Conservation (phyloP, 805 yeast genomes). For the Maudiozyma bulderi region DNA sequence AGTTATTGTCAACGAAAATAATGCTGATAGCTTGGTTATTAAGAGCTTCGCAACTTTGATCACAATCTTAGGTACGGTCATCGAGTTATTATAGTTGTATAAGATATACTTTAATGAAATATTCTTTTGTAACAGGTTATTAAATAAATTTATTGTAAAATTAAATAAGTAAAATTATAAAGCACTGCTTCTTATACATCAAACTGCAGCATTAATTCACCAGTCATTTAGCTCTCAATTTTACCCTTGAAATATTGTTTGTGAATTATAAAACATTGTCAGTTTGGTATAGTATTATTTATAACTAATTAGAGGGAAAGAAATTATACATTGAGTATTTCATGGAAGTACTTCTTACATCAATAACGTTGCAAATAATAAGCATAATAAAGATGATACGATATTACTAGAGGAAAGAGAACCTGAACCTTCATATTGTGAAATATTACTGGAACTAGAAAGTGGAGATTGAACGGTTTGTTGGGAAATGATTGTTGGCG, state of each 20-base stretch:
- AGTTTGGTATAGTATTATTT: too few relatives aligned
- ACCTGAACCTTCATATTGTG: neutral
- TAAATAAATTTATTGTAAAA: neutral
- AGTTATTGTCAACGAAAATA: neutral
- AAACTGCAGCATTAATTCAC: too few relatives aligned
- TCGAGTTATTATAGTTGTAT: constrained; percentile 1
- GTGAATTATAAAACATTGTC: too few relatives aligned
- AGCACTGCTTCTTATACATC: too few relatives aligned
- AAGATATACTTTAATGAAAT: neutral
- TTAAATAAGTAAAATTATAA: too few relatives aligned
- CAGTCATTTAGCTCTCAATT: too few relatives aligned
- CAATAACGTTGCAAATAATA: too few relatives aligned
- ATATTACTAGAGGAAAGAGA: neutral
- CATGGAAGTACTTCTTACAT: too few relatives aligned
- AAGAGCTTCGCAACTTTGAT: neutral
- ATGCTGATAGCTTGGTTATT: neutral
- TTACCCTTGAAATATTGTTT: too few relatives aligned
- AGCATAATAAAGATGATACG: neutral
- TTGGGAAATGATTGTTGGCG: neutral
- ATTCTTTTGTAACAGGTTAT: neutral
- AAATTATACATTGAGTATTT: too few relatives aligned
- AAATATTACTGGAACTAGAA: neutral
- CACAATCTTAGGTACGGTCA: neutral
- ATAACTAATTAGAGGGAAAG: too few relatives aligned
- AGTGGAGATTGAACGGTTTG: neutral